Base-by-base conservation (phyloP, 768 basidiomycete genomes). In the Mycena maculata region DNA sequence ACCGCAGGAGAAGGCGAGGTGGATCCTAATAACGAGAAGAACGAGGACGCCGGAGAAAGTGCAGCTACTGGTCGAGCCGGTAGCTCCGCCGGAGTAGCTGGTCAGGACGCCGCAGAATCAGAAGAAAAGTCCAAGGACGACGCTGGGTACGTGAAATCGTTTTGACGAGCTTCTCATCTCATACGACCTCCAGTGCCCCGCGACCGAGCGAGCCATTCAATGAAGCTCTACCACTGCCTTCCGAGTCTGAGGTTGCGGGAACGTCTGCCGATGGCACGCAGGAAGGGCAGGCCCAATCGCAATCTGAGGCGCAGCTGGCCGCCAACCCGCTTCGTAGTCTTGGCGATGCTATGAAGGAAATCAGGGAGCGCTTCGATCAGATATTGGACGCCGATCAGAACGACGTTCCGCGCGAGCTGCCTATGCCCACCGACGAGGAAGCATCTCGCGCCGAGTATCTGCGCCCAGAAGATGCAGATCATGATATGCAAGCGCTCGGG, bases 401-500 rank as follows among this genome's bases (percentile, higher is more conserved):
- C 15, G 78, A 82, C n/a, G 53, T 54, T 31, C 76, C 78, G 3
- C 78, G 76, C 55, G 79, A 84, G 42, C 73, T 76, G n/a, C 67
- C 74, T 22, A 80, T 62, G n/a, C 69, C 69, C 27, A 63, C 82
- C 44, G 81, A 85, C 39, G 75, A 79, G 0, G 77, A 74, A 12
- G 76, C 78, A 18, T 79, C 86, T 10, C 87, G 89, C 70, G 77
- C 98, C 16, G 94, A 98, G 76, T 95, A 97, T 77, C 79, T 93
- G 42, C 84, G 84, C 61, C 87, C 92, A 2, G 90, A 90, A 41
- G 90, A 92, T 52, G 83, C 80, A 30, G 88, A 87, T 66, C 81
- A 91, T 60, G 87, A 91, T 36, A 92, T 92, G 88, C 95, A 97
- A 78, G 95, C 96, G 1, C 86, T 99, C 23, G 97, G 95, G 8